phyloP scores from a whole-genome alignment of 169 alveolate genomes.

The Plasmodium knowlesi region DNA sequence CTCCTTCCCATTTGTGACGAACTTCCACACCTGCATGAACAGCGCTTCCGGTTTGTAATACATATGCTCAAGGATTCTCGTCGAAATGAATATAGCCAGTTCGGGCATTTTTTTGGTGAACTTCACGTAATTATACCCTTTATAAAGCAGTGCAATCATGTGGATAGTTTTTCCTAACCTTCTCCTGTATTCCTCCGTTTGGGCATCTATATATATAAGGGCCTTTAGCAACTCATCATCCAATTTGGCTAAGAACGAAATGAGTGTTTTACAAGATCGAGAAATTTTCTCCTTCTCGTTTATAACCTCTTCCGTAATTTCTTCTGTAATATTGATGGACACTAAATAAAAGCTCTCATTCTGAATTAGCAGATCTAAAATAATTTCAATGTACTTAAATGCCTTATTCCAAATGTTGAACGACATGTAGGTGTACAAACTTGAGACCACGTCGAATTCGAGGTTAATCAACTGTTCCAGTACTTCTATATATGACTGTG shows the following conservation, averaged over 20 bases:
- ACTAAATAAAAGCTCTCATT: conserved; percentile 81
- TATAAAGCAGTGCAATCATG: conserved; percentile 81
- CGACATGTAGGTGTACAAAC: conserved; percentile 88
- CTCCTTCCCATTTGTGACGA: conserved; percentile 21
- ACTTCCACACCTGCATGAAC: conserved; percentile 60
- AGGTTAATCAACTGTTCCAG: conserved; percentile 89
- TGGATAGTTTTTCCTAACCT: conserved; percentile 84
- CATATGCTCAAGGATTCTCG: conserved; percentile 86
- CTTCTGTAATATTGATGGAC: conserved; percentile 76
- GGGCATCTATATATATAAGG: conserved; percentile 89
- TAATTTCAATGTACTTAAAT: conserved; percentile 82
- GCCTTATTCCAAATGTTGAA: conserved; percentile 88
- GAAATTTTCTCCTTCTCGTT: conserved; percentile 63
- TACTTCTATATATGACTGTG: conserved; percentile 88
- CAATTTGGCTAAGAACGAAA: conserved; percentile 86
- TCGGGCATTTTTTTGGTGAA: conserved; percentile 79
- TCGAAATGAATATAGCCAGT: conserved; percentile 76
- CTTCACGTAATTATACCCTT: conserved; percentile 80
- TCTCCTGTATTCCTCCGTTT: conserved; percentile 86
- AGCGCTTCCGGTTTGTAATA: conserved; percentile 85
- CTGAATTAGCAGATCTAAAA: conserved; percentile 80
- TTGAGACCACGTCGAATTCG: conserved; percentile 90
- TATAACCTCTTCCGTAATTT: conserved; percentile 58
- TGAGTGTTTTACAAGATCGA: conserved; percentile 82
- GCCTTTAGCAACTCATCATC: conserved; percentile 90